phyloP scores from a whole-genome alignment of 495 filamentous ascomycete genomes.

The Penicillium samsonianum region DNA sequence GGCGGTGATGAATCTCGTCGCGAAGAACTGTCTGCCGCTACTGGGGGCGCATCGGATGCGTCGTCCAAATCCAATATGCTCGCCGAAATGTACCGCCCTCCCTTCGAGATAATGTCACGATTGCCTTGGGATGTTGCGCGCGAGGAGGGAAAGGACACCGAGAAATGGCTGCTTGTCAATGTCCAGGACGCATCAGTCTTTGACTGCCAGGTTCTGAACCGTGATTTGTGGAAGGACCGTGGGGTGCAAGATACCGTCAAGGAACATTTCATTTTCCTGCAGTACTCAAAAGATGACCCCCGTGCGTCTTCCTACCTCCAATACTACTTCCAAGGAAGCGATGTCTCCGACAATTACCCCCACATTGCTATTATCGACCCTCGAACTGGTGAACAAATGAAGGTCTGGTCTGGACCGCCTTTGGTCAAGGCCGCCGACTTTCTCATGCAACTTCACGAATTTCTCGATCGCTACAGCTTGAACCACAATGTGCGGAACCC shows the following conservation, averaged over 20 bases:
- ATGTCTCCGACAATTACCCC: slow-evolving; percentile 79
- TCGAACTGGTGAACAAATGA: slow-evolving; percentile 94
- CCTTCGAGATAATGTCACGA: slow-evolving; percentile 79
- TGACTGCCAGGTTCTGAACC: slow-evolving; percentile 87
- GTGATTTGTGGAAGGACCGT: slow-evolving; percentile 90
- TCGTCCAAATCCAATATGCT: slow-evolving; percentile 71
- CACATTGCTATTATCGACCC: slow-evolving; percentile 96
- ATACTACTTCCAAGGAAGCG: slow-evolving; percentile 80
- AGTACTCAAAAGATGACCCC: slow-evolving; percentile 80
- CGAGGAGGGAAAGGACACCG: slow-evolving; percentile 75
- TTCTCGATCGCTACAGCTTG: slow-evolving; percentile 92
- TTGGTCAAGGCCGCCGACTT: slow-evolving; percentile 78
- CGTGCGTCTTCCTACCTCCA: slow-evolving; percentile 76
- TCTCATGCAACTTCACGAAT: slow-evolving; percentile 88
- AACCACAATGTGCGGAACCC: slow-evolving; percentile 87
- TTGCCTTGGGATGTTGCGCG: slow-evolving; percentile 78
- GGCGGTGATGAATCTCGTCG: slow-evolving; percentile 54
- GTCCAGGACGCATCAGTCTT: slow-evolving; percentile 91
- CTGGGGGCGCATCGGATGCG: slow-evolving; percentile 71
- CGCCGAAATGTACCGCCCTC: slow-evolving; percentile 88
- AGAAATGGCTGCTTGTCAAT: slow-evolving; percentile 95
- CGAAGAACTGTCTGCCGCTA: slow-evolving; percentile 58
- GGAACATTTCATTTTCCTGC: slow-evolving; percentile 94
- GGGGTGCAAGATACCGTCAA: slow-evolving; percentile 74
- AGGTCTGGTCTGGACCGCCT: slow-evolving; percentile 87